Conservation (phyloP, 257 asterid species). For the Salvia miltiorrhiza region DNA sequence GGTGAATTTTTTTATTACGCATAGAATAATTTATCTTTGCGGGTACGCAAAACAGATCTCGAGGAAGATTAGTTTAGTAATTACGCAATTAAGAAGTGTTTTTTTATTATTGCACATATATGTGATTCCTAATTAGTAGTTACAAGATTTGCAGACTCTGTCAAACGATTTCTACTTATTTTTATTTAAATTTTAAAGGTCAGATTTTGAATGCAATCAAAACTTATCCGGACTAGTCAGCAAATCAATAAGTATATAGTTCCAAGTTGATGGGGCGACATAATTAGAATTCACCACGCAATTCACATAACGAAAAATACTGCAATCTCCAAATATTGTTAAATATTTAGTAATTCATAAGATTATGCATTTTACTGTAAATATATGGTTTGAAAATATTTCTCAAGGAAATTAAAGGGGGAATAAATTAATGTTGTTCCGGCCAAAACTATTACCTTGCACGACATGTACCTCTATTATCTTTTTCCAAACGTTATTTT, state of each 20-base stretch:
- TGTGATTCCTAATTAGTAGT: not conserved
- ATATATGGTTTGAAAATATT: not conserved
- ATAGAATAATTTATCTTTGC: constrained; percentile 6
- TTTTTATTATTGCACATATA: not conserved
- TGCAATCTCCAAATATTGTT: no score
- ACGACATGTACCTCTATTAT: not conserved
- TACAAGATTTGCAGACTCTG: constrained; percentile 10
- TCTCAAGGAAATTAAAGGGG: not conserved
- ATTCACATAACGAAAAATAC: not conserved
- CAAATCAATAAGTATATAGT: not conserved
- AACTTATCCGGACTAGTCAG: constrained; percentile 4
- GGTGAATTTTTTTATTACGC: constrained; percentile 4
- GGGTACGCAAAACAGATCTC: constrained; percentile 30
- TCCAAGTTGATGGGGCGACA: not conserved
- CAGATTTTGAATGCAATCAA: not conserved
- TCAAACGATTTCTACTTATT: not conserved
- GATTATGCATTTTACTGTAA: not conserved
- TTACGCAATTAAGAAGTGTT: not conserved
- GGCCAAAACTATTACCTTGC: constrained; percentile 6
- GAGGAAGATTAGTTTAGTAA: constrained; percentile 28
- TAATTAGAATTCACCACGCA: not conserved
- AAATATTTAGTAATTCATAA: not conserved
- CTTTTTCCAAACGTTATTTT: not conserved
- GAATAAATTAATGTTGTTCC: not conserved
- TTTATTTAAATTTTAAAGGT: not conserved